phyloP scores from a whole-genome alignment of 2,329 filamentous ascomycete genomes.

The Fusarium torulosum region DNA sequence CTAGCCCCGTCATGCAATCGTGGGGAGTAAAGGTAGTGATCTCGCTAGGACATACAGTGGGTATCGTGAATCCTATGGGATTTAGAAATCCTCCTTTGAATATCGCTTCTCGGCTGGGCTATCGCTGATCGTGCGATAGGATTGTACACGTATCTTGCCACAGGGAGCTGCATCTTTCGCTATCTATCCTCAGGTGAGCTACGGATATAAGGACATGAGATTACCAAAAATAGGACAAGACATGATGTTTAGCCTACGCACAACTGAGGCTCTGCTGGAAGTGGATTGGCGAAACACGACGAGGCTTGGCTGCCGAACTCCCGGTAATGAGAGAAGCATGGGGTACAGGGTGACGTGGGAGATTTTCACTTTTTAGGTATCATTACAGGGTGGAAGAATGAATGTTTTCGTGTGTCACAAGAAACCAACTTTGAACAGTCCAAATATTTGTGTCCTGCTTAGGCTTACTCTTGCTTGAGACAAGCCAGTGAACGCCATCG shows the following conservation, averaged over 20 bases:
- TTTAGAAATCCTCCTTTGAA: neutral
- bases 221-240: constrained; percentile 21
- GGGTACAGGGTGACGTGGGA: constrained; percentile 6
- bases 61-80: neutral
- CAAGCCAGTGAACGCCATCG: neutral
- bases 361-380: neutral
- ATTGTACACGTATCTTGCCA: neutral
- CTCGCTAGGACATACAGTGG: constrained; percentile 6
- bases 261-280: constrained; percentile 22
- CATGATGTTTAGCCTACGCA: constrained; percentile 1
- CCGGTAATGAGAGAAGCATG: neutral
- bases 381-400: neutral
- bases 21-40: constrained; percentile 6
- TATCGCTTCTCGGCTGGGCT: neutral
- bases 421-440: neutral
- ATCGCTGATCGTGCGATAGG: neutral
- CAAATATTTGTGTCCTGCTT: neutral
- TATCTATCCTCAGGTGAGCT: neutral
- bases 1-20: neutral
- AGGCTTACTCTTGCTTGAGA: neutral
- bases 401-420: neutral
- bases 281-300: constrained; percentile 6
- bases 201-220: neutral
- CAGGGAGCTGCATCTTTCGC: neutral
- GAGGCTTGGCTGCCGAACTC: constrained; percentile 11